A percentile compares a stretch with the other conserved stretches of the same genome.
Evolutionary conservation across 768 basidiomycete species (phyloP).

Genomic region (Cubamyces sp.): DNA sequence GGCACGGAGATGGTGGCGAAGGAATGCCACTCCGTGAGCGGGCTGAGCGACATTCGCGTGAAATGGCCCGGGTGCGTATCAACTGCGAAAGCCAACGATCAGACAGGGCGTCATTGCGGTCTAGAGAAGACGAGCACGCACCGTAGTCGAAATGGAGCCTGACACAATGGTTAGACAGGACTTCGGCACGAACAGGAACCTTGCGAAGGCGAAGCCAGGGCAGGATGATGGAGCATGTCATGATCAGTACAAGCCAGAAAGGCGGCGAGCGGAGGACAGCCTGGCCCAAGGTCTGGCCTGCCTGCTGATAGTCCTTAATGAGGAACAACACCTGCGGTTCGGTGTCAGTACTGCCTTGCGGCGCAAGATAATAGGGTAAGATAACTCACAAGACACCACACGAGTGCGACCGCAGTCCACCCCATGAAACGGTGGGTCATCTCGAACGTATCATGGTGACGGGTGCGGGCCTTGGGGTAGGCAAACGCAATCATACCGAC

Average conservation of each 20-base stretch:
- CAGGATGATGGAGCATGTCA: constrained; percentile 56
- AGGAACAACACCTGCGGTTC: constrained; percentile 47
- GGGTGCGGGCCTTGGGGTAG: constrained; percentile 48
- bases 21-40: constrained; percentile 58
- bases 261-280: constrained; percentile 46
- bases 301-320: constrained; percentile 51
- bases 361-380: neutral
- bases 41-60: constrained; percentile 41
- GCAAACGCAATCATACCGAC: constrained; percentile 54
- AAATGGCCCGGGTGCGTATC: constrained; percentile 37
- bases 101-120: neutral
- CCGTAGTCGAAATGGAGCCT: constrained; percentile 60
- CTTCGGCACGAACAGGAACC: constrained; percentile 52
- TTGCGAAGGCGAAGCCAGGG: constrained; percentile 60
- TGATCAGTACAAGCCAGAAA: constrained; percentile 57
- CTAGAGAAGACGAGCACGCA: constrained; percentile 27
- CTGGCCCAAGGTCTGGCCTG: constrained; percentile 41
- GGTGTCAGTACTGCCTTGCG: neutral
- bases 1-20: constrained; percentile 54
- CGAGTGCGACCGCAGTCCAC: constrained; percentile 54
- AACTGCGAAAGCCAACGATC: constrained; percentile 29
- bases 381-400: constrained; percentile 50
- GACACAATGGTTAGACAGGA: constrained; percentile 57
- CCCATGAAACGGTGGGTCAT: constrained; percentile 57
- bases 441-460: constrained; percentile 55